Base-by-base conservation (phyloP, 495 filamentous ascomycete species). In the Penicillium antarcticum region DNA sequence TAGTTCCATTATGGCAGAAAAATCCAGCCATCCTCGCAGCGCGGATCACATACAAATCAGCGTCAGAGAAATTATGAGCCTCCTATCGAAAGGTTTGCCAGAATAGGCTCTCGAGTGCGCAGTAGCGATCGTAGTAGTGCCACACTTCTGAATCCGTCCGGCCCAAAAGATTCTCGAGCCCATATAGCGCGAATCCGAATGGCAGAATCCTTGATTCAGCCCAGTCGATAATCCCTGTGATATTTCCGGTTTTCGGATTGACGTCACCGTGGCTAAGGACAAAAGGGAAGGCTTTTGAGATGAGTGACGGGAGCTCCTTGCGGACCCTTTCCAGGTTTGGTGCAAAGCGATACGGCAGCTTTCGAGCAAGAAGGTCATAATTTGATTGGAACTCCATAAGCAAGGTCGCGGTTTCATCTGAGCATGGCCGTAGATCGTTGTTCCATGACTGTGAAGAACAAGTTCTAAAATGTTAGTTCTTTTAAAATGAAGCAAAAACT, bases 171-270 rank as follows among this genome's bases (percentile, higher is more conserved):
- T 72, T 74, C 57, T 70, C 55, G 32, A 78, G 52, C 18, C 55
- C 72, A 32, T 54, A 77, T 26, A 80, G 65, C 14, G 73, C 56
- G 14, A 74, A 60, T 21, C 74, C 73, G 42, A 78, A 80, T 13
- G 72, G 74, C 5, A 62, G 58, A 50, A 76, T 62, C 18, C 51
- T 70, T 31, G 73, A 62, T 29, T 78, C 70, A 32, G 70, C 67
- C 72, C 69, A 77, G 62, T 80, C 75, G 31, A 80, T 50, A 47
- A 74, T 62, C 23, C 72, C 73, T 18, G 62, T 77, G 44, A 77
- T 72, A 45, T 62, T 38, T 19, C 72, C 71, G 4, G 58, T 71
- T 52, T 58, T 35, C 5, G 65, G 59, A 37, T 76, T 64, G 23
- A 74, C 48, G 55, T 80, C 76, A 10, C 56, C 64, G 51, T 80